phyloP scores from a whole-genome alignment of 2,329 filamentous ascomycete genomes.

The Leptographium procerum region DNA sequence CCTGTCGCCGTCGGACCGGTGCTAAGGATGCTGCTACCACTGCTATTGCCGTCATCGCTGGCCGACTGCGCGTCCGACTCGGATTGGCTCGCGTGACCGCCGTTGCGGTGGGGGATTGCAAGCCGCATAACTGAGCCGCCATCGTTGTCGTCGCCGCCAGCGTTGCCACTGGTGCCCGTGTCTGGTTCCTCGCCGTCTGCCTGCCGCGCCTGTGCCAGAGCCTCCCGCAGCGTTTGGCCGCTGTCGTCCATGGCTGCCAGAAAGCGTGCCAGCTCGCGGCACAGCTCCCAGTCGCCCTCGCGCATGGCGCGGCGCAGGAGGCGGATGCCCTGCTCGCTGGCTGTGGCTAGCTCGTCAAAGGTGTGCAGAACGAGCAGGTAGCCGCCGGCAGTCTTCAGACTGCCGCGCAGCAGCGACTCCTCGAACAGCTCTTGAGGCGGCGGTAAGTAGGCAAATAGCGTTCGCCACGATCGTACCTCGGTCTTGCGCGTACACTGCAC shows the following conservation, averaged over 20 bases:
- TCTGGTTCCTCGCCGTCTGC: constrained; percentile 3
- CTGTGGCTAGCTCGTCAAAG: constrained; percentile 55
- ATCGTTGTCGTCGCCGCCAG: background rate
- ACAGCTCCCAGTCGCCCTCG: constrained; percentile 88
- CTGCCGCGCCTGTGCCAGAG: constrained; percentile 46
- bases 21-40: background rate
- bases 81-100: constrained; percentile 4
- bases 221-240: constrained; percentile 65
- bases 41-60: constrained; percentile 11
- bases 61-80: constrained; percentile 11
- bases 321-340: constrained; percentile 67
- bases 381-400: constrained; percentile 87
- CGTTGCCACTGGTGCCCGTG: constrained; percentile 14
- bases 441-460: constrained; percentile 82
- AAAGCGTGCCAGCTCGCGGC: constrained; percentile 90
- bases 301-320: constrained; percentile 70
- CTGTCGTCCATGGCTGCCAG: constrained; percentile 83
- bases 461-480: constrained; percentile 88
- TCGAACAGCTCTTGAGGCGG: constrained; percentile 89
- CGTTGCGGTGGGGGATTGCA: constrained; percentile 16
- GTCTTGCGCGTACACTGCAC: constrained; percentile 97
- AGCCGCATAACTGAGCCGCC: constrained; percentile 13
- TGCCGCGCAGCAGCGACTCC: constrained; percentile 73
- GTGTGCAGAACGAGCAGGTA: constrained; percentile 94
- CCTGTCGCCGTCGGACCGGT: background rate